Evolutionary conservation across 1,139 yeast genomes (phyloP).

Genomic region (Sugiyamaella grinbergsii): DNA sequence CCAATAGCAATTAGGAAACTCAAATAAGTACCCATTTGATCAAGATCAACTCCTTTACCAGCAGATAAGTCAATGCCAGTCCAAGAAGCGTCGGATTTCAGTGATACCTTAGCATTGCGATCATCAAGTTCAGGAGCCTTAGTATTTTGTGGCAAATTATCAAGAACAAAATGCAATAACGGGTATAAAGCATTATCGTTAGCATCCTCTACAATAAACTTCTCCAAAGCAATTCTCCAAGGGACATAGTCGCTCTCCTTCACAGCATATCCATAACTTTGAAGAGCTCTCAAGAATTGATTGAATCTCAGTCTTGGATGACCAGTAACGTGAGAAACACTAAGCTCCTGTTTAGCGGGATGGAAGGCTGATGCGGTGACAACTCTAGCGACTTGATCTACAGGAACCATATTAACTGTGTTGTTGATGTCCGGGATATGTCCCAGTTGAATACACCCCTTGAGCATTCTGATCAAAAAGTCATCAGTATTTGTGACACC

Average conservation of each 20-base stretch:
- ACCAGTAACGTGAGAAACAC: constrained; percentile 95
- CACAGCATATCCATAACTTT: constrained; percentile 71
- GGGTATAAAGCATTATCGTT: constrained; percentile 90
- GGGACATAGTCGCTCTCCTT: constrained; percentile 63
- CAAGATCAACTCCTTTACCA: constrained; percentile 71
- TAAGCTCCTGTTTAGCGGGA: constrained; percentile 59
- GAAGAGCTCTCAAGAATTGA: constrained; percentile 67
- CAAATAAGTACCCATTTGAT: constrained; percentile 72
- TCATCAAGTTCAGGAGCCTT: constrained; percentile 97
- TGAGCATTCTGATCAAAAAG: constrained; percentile 88
- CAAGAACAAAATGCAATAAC: constrained; percentile 88
- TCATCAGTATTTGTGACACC: constrained; percentile 96
- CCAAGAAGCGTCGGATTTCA: constrained; percentile 60
- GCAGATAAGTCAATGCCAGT: constrained; percentile 64
- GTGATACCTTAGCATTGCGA: constrained; percentile 65
- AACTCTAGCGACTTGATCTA: constrained; percentile 94
- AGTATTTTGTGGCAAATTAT: constrained; percentile 84
- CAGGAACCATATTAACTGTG: constrained; percentile 95
- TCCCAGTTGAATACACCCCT: constrained; percentile 90
- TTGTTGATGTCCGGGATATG: constrained; percentile 81
- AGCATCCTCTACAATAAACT: constrained; percentile 67
- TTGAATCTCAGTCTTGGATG: constrained; percentile 88
- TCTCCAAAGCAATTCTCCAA: constrained; percentile 80
- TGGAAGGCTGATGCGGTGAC: constrained; percentile 80
- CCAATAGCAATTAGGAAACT: constrained; percentile 79